A percentile compares a stretch with the other conserved stretches of the same genome.
Evolutionary conservation across 768 basidiomycete genomes (phyloP).

Genomic region (Suillus fuscotomentosus): DNA sequence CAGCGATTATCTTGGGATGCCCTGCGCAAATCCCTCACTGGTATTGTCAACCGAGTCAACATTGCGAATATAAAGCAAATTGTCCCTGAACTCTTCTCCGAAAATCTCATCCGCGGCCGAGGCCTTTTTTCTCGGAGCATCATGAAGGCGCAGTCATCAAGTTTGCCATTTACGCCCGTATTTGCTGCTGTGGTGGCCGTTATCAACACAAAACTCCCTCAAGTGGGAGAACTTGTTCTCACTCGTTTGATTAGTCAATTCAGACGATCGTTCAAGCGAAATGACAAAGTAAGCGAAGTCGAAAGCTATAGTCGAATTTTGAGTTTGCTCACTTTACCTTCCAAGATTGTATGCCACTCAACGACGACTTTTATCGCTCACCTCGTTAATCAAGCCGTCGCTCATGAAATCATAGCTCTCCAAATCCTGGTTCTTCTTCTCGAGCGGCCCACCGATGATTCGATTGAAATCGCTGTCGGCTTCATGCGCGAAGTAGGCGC

Average conservation of each 20-base stretch:
- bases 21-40: constrained; percentile 93
- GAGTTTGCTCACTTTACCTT: not conserved
- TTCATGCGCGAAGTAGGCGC: constrained; percentile 98
- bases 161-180: constrained; percentile 96
- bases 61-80: constrained; percentile 94
- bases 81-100: constrained; percentile 86
- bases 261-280: constrained; percentile 90
- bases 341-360: constrained; percentile 87
- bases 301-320: constrained; percentile 1
- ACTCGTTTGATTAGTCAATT: constrained; percentile 93
- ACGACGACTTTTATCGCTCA: constrained; percentile 90
- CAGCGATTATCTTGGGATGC: constrained; percentile 98
- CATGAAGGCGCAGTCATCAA: constrained; percentile 97
- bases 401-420: constrained; percentile 91
- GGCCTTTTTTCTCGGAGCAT: constrained; percentile 92
- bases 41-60: constrained; percentile 99
- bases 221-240: constrained; percentile 90
- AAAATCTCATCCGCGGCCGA: constrained; percentile 91
- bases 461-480: constrained; percentile 97
- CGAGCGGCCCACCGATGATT: constrained; percentile 94
- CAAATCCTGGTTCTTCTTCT: constrained; percentile 95
- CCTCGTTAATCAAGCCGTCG: constrained; percentile 90
- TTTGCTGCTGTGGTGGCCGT: constrained; percentile 94
- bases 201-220: constrained; percentile 95
- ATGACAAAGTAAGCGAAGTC: constrained; percentile 80